Base-by-base conservation (phyloP, 176 grass and related monocot species). In the Alopecurus myosuroides region DNA sequence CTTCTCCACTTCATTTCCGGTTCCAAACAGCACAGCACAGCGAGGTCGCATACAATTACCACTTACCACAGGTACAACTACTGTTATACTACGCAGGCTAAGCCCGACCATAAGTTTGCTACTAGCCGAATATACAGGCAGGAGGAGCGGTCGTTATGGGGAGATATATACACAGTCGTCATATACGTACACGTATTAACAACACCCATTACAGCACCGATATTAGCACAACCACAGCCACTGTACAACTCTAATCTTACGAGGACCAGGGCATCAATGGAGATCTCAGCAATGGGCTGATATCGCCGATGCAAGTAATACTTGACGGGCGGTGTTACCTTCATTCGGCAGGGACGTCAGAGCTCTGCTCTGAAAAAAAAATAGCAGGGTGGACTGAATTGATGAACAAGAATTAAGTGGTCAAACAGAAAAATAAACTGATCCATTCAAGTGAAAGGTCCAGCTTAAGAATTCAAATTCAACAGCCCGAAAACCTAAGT, bases 201-300 rank as follows among this genome's bases (percentile, higher is more conserved):
- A 70, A 76, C 81, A 84, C n/a, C 30, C 68, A 70, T 53, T 78
- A 76, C 51, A 76, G 28, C 48, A 53, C 76, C 70, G 70, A 48
- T 80, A 87, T 81, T 84, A 70, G 67, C 80, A 80, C 80, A 78
- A 90, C 35, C 57, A 87, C 65, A 52, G 66, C 37, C 63, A 81
- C 89, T 91, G 85, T 91, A 91, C 89, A 87, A 69, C 84, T 76
- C 70, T 91, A 91, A 91, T 91, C 75, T 86, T 90, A 90, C 36
- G 61, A 42, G 30, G 15, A 58, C 48, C 9, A n/a, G n/a, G n/a
- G 49, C 89, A 87, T 81, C 81, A 42, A 31, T 5, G 51, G 33
- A 39, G 81, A 80, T 70, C 58, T 44, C 81, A 87, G 85, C 89
- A 91, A 87, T 91, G 85, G 60, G 81, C 89, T 91, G 85, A 73